Evolutionary conservation across 2,329 filamentous ascomycete genomes (phyloP), one percentile per base, ranked within the genome.

Genomic region (Celoporthe dispersa): DNA sequence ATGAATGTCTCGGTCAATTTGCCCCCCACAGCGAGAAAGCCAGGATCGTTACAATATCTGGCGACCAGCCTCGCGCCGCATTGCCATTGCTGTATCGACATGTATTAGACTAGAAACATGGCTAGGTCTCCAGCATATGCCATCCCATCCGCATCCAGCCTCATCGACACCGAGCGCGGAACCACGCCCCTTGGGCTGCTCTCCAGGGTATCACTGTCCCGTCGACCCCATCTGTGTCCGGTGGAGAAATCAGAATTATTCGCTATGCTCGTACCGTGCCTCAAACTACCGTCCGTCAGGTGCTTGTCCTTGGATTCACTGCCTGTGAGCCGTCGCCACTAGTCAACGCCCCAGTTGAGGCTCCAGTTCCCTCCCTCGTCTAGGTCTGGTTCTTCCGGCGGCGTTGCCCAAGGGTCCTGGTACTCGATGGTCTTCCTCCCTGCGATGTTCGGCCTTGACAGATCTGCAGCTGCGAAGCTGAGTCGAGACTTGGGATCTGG

Each of bases 321-420:
- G n/a, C 64, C 19, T 31, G 51, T 35, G 28, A 16, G 31, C 37
- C 35, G 39, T 16, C 44, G 28, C 67, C 60, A 39, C 68, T 77
- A 81, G 70, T 81, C 80, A 60, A 81, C 77, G 31, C 78, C 78
- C 75, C 76, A 77, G 73, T 74, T 77, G 51, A 75, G 74, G 65
- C 73, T 75, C 72, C 71, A 75, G 53, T 79, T 74, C 44, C 76
- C 72, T 1, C 74, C 72, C 14, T 35, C 72, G 57, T 68, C 63
- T 16, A 55, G 31, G 33, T 62, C 65, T 60, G 64, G 64, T 67
- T 71, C 70, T 68, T 75, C 62, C 35, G 72, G 69, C 70, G 73
- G 59, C 57, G 68, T 68, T 66, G 74, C 64, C 69, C 73, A 57
- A 57, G 71, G 44, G 66, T 74, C 60, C 75, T 70, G 70, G 19